Evolutionary conservation across 2,329 filamentous ascomycete genomes (phyloP), one percentile per base, ranked within the genome.

Genomic region (Penicillium sp.): DNA sequence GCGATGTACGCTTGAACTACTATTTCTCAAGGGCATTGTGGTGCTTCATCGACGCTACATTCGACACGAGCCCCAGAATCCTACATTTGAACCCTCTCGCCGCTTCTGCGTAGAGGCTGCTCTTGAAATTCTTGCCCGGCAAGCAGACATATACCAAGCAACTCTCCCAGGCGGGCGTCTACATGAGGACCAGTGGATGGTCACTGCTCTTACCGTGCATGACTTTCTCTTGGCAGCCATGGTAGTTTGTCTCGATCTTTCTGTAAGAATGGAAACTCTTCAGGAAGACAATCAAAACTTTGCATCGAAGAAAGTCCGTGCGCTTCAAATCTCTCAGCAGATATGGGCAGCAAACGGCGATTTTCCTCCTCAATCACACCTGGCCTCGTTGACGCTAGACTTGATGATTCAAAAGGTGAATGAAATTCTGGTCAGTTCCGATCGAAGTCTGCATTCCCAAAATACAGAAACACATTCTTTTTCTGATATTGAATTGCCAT

Each of bases 201-300:
- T 83, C n/a, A 78, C 76, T 1, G 79, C 78, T 0, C 65, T 85
- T 5, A 76, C 77, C 3, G 74, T 81, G 43, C 81, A 85, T 56
- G 82, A 85, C 60, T 85, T 81, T 44, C 69, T 86, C 47, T 71
- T 86, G 1, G 82, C 82, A 2, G 77, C 79, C 50, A 81, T 82
- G 74, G 73, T 85, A 1, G 56, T 85, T 2, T 83, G 80, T 54
- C 68, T 85, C 3, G 58, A 61, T 18, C 24, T 69, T 36, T 35
- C 31, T 16, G 31, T 35, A 5, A 35, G 31, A 6, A 35, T 35
- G 31, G n/a, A 35, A 35, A 35, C 31, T 9, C 14, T 16, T 35
- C 31, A 35, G n/a, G 7, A 35, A 9, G 31, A 18, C 18, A 9
- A 64, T 83, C n/a, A 38, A 36, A 44, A 16, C 7, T 48, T 44